phyloP scores from a whole-genome alignment of 768 basidiomycete species.

The Pleurotus ostreatus region DNA sequence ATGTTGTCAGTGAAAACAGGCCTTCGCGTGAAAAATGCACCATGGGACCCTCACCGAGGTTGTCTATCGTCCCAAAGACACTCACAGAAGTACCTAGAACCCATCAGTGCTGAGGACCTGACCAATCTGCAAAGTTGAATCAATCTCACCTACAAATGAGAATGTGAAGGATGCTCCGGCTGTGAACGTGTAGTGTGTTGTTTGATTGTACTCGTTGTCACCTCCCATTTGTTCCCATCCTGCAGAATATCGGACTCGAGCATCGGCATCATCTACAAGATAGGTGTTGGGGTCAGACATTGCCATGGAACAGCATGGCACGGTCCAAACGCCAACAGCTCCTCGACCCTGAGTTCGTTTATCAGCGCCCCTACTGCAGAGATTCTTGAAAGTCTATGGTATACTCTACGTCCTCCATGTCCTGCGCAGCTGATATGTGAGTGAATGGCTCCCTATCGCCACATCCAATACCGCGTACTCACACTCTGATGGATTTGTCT shows the following conservation, averaged over 20 bases:
- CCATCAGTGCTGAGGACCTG: background rate
- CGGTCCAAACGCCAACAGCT: background rate
- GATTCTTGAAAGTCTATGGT: background rate
- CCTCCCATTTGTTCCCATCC: background rate
- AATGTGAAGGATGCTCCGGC: background rate
- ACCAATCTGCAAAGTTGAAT: background rate
- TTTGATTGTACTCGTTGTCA: background rate
- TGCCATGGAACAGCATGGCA: background rate
- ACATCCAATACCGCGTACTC: background rate
- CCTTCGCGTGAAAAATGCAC: no score
- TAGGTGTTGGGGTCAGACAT: background rate
- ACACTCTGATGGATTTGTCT: background rate
- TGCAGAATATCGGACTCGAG: background rate
- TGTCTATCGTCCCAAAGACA: conserved; percentile 3
- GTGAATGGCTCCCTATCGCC: background rate
- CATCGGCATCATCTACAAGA: background rate
- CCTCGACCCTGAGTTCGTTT: no score
- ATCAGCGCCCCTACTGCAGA: no score
- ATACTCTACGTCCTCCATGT: background rate
- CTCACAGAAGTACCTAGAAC: background rate
- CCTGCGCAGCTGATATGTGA: background rate
- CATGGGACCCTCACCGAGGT: background rate
- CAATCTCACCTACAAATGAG: background rate
- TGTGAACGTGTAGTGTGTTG: background rate
- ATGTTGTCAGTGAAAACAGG: no score